Base-by-base conservation (phyloP, 768 basidiomycete genomes). In the Phylloporus arenicola region DNA sequence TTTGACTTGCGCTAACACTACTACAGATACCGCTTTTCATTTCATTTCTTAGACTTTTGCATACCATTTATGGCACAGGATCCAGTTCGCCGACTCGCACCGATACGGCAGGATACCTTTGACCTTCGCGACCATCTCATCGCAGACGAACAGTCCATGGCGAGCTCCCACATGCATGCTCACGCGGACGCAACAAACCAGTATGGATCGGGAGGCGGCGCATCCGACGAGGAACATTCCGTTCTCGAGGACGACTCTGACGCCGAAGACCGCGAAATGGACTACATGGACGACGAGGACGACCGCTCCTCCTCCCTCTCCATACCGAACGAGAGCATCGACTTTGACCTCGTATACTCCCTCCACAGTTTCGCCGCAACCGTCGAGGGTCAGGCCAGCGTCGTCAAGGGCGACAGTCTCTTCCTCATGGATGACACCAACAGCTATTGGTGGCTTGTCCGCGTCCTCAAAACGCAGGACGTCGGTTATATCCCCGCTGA, bases 371-470 rank as follows among this genome's bases (percentile, higher is more conserved):
- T 98, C 68, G 88, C 93, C 4, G 96, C 96, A 0, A 98, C 96
- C 0, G 94, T 98, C 31, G 95, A 97, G 62, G 96, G 96, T 22
- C 96, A 99, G 71, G 96, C 96, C 3, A 96, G 90, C 57, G 96
- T 99, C 57, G 91, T 96, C 68, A 98, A 97, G 70, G 96, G 96
- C 22, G 95, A 99, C 75, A 90, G 89, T 54, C 78, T 99, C 41
- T 86, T 92, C 64, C 76, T 99, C 39, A 92, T 98, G 81, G 96
- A 99, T 72, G 96, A 99, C 68, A 92, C 86, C 50, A 98, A 99
- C 69, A 92, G 90, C 70, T 99, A 99, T 72, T 98, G 96, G 96
- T 98, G 96, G 96, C 88, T 98, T 44, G 95, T 99, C 8, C 83
- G 93, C 42, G 96, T 99, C 9, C 83, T 99, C 56, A 98, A 97